A percentile compares a stretch with the other conserved stretches of the same genome.
Conservation (phyloP, 148 eudicot genomes). For the Camellia sinensis region DNA sequence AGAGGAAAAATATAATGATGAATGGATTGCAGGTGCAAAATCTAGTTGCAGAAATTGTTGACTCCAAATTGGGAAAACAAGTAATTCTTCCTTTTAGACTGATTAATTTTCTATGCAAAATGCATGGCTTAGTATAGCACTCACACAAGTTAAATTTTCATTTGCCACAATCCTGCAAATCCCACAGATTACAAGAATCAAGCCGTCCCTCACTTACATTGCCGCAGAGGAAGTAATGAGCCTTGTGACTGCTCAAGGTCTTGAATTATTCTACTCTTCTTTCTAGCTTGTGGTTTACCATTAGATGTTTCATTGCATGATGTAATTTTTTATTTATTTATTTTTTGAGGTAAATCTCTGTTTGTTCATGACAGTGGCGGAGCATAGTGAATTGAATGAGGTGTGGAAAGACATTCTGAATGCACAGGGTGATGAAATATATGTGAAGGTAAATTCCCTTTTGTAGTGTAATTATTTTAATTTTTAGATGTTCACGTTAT, state of each 20-base stretch:
- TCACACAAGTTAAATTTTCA: background rate
- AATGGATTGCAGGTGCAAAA: conserved; percentile 70
- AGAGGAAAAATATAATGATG: no score
- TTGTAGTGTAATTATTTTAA: background rate
- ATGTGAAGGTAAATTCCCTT: conserved; percentile 11
- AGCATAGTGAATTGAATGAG: conserved; percentile 5
- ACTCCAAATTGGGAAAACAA: conserved; percentile 94
- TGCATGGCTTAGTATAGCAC: background rate
- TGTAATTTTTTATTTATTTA: no score
- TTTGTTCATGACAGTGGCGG: conserved; percentile 9
- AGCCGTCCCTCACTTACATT: conserved; percentile 76
- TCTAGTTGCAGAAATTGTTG: conserved; percentile 92
- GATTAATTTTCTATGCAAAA: background rate
- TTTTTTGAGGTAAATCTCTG: background rate
- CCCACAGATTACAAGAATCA: conserved; percentile 69
- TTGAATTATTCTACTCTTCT: background rate
- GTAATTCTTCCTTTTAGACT: conserved; percentile 35
- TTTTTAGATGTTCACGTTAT: background rate
- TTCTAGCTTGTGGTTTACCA: background rate
- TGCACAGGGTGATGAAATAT: conserved; percentile 16
- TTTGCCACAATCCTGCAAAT: conserved; percentile 10
- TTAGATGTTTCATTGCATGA: background rate
- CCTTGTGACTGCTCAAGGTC: conserved; percentile 95
- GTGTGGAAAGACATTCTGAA: conserved; percentile 16
- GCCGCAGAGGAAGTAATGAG: conserved; percentile 97